Evolutionary conservation across 495 filamentous ascomycete species (phyloP).

Genomic region (Daldinia grandis): DNA sequence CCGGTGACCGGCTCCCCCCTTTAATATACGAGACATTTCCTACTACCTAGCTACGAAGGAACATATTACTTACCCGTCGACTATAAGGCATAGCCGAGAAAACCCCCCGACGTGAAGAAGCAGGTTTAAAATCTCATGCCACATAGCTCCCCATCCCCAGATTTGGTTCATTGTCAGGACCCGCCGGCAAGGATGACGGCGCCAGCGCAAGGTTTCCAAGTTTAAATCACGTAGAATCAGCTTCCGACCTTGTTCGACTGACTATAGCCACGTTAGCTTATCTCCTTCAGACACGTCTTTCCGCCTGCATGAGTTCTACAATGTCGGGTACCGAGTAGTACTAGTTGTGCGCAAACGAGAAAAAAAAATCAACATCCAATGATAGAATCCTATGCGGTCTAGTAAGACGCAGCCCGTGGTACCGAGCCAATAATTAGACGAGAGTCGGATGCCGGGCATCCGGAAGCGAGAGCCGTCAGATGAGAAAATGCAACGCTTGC

Average conservation of each 20-base stretch:
- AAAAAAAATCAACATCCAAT: constrained; percentile 10
- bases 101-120: background rate
- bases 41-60: background rate
- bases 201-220: constrained; percentile 9
- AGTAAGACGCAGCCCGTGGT: constrained; percentile 19
- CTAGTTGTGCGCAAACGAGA: background rate
- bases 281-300: constrained; percentile 11
- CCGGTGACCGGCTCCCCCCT: background rate
- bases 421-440: constrained; percentile 19
- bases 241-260: background rate
- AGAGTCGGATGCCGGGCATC: constrained; percentile 22
- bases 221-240: constrained; percentile 4
- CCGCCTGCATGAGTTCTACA: constrained; percentile 7
- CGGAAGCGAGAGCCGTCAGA: constrained; percentile 33
- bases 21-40: constrained; percentile 26
- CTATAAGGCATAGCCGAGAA: constrained; percentile 4
- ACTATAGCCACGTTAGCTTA: constrained; percentile 14
- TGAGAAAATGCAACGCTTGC: constrained; percentile 23
- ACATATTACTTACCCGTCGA: constrained; percentile 3
- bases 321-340: constrained; percentile 12
- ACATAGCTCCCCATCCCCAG: constrained; percentile 21
- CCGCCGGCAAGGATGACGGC: constrained; percentile 16
- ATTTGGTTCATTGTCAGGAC: constrained; percentile 7
- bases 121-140: constrained; percentile 19
- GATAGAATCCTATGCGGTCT: constrained; percentile 7